phyloP scores from a whole-genome alignment of 352 stramenopile species.

The Pilasporangium apinafurcum region DNA sequence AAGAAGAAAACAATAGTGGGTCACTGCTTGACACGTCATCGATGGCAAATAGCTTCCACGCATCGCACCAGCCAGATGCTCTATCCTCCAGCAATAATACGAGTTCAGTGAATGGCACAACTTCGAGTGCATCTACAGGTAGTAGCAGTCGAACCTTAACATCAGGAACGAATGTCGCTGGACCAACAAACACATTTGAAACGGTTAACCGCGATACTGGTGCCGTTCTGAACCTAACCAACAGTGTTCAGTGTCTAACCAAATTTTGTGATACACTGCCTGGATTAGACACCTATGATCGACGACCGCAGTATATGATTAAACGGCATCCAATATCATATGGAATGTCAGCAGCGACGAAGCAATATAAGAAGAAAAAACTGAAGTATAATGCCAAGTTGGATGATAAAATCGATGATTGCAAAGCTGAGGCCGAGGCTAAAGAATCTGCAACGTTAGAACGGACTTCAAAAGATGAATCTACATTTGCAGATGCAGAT shows the following conservation, averaged over 20 bases:
- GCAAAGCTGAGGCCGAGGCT: conserved; percentile 33
- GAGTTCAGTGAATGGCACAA: background rate
- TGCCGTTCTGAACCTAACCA: conserved; percentile 52
- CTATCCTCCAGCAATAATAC: no score
- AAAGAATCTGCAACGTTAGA: no score
- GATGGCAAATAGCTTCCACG: no score
- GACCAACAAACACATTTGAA: conserved; percentile 23
- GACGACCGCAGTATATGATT: conserved; percentile 66
- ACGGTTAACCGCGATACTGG: conserved; percentile 61
- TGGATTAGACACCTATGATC: conserved; percentile 77
- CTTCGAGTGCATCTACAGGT: conserved; percentile 6
- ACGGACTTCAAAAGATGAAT: conserved; percentile 5
- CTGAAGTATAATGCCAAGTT: conserved; percentile 75
- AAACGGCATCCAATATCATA: conserved; percentile 49
- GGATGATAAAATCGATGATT: conserved; percentile 72
- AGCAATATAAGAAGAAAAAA: conserved; percentile 68
- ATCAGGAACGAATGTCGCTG: background rate
- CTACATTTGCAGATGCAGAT: conserved; percentile 8
- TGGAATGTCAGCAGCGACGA: conserved; percentile 40
- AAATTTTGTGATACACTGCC: conserved; percentile 79
- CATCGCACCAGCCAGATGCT: no score
- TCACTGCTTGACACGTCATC: no score
- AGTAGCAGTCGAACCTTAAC: background rate
- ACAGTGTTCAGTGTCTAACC: conserved; percentile 61
- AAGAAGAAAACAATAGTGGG: conserved; percentile 22